These are phyloP conservation scores for Helicocarpus griseus DNA, from an alignment of 2,329 filamentous ascomycete species.

Conservation along the genomic window DNA sequence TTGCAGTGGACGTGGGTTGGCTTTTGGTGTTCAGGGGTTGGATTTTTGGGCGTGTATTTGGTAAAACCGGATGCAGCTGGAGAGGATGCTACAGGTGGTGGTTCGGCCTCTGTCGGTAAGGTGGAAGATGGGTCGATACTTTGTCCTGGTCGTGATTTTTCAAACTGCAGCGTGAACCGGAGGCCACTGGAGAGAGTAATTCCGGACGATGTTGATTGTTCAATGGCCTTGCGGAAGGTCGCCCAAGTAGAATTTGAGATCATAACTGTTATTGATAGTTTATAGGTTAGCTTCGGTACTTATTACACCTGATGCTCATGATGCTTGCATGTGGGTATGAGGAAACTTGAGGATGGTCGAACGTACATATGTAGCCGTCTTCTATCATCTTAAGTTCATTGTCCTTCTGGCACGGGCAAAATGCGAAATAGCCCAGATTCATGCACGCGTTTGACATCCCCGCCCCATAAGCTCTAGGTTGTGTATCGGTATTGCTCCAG, in stretches of 20 bases:
- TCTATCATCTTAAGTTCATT: constrained; percentile 7
- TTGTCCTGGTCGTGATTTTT: background rate
- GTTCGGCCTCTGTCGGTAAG: background rate
- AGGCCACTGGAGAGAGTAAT: constrained; percentile 4
- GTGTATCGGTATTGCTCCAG: constrained; percentile 6
- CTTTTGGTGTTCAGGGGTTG: background rate
- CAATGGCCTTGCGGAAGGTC: constrained; percentile 2
- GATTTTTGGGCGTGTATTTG: background rate
- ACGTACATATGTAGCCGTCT: constrained; percentile 9
- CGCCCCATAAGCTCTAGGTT: constrained; percentile 5
- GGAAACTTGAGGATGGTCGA: background rate
- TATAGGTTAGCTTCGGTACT: background rate
- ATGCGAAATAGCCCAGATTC: constrained; percentile 9
- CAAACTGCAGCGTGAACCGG: background rate
- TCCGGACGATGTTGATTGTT: background rate
- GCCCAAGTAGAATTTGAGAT: constrained; percentile 7
- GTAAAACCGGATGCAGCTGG: background rate
- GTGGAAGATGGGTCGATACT: background rate
- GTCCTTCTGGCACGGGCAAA: constrained; percentile 7
- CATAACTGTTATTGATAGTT: constrained; percentile 2
- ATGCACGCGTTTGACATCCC: constrained; percentile 8
- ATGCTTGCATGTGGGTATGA: background rate
- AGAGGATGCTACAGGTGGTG: background rate
- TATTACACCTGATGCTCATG: background rate
- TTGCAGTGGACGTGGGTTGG: constrained; percentile 4